Evolutionary conservation across 1,284 basidiomycete genomes (phyloP).

Genomic region (Tremellales sp.): DNA sequence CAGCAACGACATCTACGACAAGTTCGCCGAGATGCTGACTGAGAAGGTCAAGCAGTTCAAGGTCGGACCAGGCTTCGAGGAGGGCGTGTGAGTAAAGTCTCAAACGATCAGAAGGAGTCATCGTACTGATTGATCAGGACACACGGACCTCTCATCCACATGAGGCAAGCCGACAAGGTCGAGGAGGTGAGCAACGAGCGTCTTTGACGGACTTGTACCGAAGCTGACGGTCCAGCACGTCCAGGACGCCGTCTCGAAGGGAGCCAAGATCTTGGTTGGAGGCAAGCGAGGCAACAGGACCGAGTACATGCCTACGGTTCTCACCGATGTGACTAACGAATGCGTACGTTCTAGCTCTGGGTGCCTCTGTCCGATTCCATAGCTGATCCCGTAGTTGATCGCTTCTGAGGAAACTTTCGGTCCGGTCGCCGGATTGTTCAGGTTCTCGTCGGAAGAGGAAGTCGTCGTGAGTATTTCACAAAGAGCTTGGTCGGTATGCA

Average conservation of each 20-base stretch:
- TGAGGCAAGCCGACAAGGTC: constrained; percentile 81
- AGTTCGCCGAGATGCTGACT: constrained; percentile 42
- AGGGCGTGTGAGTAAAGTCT: constrained; percentile 56
- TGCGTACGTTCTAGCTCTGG: constrained; percentile 43
- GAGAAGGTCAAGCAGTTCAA: constrained; percentile 76
- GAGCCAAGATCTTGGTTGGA: constrained; percentile 83
- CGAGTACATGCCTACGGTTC: constrained; percentile 84
- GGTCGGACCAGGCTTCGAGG: constrained; percentile 81
- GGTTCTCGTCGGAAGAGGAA: constrained; percentile 90
- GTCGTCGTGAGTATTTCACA: constrained; percentile 56
- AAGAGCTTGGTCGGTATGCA: not conserved
- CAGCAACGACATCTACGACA: constrained; percentile 43
- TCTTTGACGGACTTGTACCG: not conserved
- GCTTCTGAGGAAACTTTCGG: constrained; percentile 84
- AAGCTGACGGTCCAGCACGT: constrained; percentile 61
- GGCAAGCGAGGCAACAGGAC: constrained; percentile 63
- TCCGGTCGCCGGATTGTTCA: constrained; percentile 58
- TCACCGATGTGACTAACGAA: constrained; percentile 76
- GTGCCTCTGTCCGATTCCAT: not conserved
- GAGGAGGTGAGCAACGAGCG: constrained; percentile 46
- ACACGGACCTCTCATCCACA: constrained; percentile 91
- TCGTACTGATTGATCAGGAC: constrained; percentile 50
- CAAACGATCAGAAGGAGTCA: constrained; percentile 47
- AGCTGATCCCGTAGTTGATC: constrained; percentile 22
- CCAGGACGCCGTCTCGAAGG: constrained; percentile 72